A percentile compares a stretch with the other conserved stretches of the same genome.
These are phyloP conservation scores for Albugo candida DNA, from an alignment of 352 stramenopile species.

Conservation along the genomic window DNA sequence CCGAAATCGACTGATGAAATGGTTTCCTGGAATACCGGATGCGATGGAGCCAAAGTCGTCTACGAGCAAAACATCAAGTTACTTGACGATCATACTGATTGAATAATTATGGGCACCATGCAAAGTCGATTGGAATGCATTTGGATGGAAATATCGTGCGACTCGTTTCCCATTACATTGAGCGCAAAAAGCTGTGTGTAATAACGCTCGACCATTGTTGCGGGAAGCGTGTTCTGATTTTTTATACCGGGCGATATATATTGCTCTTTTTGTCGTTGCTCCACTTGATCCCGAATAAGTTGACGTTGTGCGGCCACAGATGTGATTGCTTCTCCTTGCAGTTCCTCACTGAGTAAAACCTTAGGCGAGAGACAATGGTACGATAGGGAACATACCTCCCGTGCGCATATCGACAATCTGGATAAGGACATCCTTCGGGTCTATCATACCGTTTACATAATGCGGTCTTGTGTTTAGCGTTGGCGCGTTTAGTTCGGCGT, in stretches of 20 bases:
- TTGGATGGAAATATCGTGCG: slow-evolving; percentile 73
- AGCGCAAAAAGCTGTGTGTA: slow-evolving; percentile 73
- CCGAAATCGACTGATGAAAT: slow-evolving; percentile 45
- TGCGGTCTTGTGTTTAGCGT: slow-evolving; percentile 53
- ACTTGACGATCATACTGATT: background rate
- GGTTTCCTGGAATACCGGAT: slow-evolving; percentile 41
- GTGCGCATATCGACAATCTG: slow-evolving; percentile 71
- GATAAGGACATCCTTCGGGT: slow-evolving; percentile 55
- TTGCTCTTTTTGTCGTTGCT: slow-evolving; percentile 32
- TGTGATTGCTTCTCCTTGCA: slow-evolving; percentile 28
- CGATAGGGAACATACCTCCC: slow-evolving; percentile 8
- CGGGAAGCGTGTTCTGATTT: background rate
- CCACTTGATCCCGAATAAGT: slow-evolving; percentile 63
- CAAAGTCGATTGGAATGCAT: slow-evolving; percentile 82
- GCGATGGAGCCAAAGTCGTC: slow-evolving; percentile 26
- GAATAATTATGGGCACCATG: slow-evolving; percentile 14
- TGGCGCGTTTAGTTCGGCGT: slow-evolving; percentile 32
- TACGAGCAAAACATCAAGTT: background rate
- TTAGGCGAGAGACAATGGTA: slow-evolving; percentile 7
- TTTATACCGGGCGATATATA: slow-evolving; percentile 15
- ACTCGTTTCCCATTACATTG: slow-evolving; percentile 41
- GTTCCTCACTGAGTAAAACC: slow-evolving; percentile 27
- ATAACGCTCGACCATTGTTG: slow-evolving; percentile 59
- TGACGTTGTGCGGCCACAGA: slow-evolving; percentile 43
- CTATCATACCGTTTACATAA: slow-evolving; percentile 78